Percentiles rank a stretch among this genome's conserved stretches.
Conservation (phyloP, 73 alveolate genomes). For the Paramecium sonneborni region DNA sequence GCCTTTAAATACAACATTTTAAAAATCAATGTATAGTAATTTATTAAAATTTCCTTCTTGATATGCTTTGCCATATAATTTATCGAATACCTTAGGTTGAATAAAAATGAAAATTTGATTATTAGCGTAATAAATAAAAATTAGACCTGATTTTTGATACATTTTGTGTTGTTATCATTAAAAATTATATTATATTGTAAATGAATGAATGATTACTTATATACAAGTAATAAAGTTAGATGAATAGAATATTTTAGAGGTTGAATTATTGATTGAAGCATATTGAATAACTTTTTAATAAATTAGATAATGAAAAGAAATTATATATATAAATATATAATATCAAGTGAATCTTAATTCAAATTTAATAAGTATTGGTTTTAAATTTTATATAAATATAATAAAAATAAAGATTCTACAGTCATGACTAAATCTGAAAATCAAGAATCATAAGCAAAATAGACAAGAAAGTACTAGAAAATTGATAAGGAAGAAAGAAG, state of each 20-base stretch:
- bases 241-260: not conserved
- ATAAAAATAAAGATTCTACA: not conserved
- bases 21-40: not conserved
- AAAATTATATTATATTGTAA: not conserved
- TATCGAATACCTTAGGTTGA: not conserved
- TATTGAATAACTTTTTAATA: not conserved
- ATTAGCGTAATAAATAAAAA: not conserved
- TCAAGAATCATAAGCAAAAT: not conserved
- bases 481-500: slow-evolving; percentile 28
- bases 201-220: not conserved
- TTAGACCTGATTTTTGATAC: not conserved
- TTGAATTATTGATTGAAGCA: not conserved
- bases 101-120: not conserved
- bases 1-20: not conserved
- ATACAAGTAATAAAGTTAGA: not conserved
- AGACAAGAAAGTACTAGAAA: slow-evolving; percentile 17
- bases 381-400: not conserved
- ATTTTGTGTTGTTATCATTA: not conserved
- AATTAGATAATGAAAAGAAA: not conserved
- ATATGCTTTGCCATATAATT: not conserved
- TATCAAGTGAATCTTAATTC: not conserved
- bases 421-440: slow-evolving; percentile 9
- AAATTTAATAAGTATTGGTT: slow-evolving; percentile 25
- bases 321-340: not conserved
- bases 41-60: not conserved